Base-by-base conservation (phyloP, 192 early-diverging fungal genomes). In the Rhizoclosmatium globosum region DNA sequence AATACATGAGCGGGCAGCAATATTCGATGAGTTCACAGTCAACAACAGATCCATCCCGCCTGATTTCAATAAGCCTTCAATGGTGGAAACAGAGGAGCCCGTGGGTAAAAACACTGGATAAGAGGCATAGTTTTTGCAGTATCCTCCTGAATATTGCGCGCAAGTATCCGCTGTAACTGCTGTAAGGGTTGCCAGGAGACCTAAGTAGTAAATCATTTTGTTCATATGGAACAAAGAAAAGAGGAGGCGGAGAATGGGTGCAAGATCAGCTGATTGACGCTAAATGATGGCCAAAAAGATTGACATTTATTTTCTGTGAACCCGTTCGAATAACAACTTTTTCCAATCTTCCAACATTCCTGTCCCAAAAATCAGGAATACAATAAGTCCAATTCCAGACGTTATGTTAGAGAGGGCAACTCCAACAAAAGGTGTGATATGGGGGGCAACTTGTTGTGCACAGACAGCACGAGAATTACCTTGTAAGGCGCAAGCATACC, bases 401-500 rank as follows among this genome's bases (percentile, higher is more conserved):
- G 50, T 56, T 13, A 44, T 38, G n/a, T 71, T 21, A 6, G 21
- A 44, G 23, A 71, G 21, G 13, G 46, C 46, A n/a, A 71, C 39
- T 2, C 11, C 15, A 31, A 15, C 46, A 56, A 48, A n/a, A 23
- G 44, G 15, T 11, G 69, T 45, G 6, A 71, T 46, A 71, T 56
- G 3, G 1, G 21, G 47, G 3, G 69, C 69, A 13, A 56, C 69
- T n/a, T 11, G 7, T 46, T 56, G 17, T 19, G 69, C 69, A 56
- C 69, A 71, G 1, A 11, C 69, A 6, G 69, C 69, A 23, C 44
- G 11, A 15, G 48, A 56, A 4, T 71, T 71, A 9, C 69, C 69
- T 38, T 48, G 23, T n/a, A 71, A 56, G 21, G 69, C 69, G 39
- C 69, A 71, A n/a, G 48, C 38, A 56, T 43, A 71, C 69, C 69